Evolutionary conservation across 1,284 basidiomycete genomes (phyloP).

Genomic region (Rhodofomes roseus): DNA sequence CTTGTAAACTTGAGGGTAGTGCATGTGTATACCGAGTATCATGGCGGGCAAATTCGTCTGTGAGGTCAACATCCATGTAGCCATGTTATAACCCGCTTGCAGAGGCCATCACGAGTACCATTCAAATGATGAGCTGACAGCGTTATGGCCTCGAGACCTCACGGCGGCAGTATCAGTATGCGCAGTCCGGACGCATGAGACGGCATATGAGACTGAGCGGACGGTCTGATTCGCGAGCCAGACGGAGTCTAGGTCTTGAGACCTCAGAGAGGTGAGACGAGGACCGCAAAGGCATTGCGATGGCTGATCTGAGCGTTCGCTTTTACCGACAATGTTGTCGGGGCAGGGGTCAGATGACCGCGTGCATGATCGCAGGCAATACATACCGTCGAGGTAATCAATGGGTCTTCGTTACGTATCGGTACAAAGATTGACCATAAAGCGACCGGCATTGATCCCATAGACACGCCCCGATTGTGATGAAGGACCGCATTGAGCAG

Average conservation of each 20-base stretch:
- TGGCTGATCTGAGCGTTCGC: not conserved
- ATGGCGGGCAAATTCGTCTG: no score
- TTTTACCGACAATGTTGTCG: not conserved
- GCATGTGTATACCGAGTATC: not conserved
- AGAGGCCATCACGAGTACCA: not conserved
- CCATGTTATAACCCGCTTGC: not conserved
- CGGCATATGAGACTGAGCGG: not conserved
- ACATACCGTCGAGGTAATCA: not conserved
- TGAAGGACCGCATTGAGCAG: not conserved
- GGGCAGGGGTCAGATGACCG: not conserved
- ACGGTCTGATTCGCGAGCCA: not conserved
- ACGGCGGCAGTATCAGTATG: not conserved
- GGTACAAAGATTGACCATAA: no score
- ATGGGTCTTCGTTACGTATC: not conserved
- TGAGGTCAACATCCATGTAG: no score
- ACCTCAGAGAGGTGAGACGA: not conserved
- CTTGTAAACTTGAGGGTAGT: not conserved
- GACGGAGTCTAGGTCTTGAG: not conserved
- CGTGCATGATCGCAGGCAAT: not conserved
- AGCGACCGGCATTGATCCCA: not conserved
- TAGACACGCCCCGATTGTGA: not conserved
- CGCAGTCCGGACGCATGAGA: not conserved
- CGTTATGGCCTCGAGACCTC: not conserved
- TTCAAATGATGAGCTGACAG: not conserved
- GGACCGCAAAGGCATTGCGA: not conserved